Percentiles rank a stretch among this genome's conserved stretches.
Conservation (phyloP, 2,329 filamentous ascomycete genomes). For the Sclerotinia subarctica region DNA sequence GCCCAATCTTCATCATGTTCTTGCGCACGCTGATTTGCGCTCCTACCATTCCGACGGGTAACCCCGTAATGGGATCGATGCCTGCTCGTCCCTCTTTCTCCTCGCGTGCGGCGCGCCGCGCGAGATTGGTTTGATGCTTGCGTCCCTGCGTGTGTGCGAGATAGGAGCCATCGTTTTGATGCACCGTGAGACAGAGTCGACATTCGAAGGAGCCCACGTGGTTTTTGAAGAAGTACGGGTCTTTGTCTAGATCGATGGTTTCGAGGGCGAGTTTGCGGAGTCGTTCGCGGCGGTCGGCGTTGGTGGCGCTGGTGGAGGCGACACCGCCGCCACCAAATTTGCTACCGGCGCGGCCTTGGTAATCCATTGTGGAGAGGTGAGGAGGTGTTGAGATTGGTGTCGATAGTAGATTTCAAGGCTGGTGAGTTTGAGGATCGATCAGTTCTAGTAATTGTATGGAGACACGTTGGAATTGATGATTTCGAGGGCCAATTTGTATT, state of each 20-base stretch:
- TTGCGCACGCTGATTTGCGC: slow-evolving; percentile 60
- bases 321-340: slow-evolving; percentile 98
- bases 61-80: slow-evolving; percentile 63
- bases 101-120: slow-evolving; percentile 90
- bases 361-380: slow-evolving; percentile 54
- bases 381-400: not conserved
- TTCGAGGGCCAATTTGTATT: not conserved
- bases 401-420: not conserved
- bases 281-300: slow-evolving; percentile 94
- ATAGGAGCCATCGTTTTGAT: slow-evolving; percentile 98
- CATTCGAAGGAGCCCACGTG: slow-evolving; percentile 98
- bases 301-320: slow-evolving; percentile 87
- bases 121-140: slow-evolving; percentile 98
- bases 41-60: slow-evolving; percentile 74
- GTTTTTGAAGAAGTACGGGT: slow-evolving; percentile 99
- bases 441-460: not conserved
- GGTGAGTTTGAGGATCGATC: slow-evolving; percentile 3
- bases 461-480: not conserved
- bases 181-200: slow-evolving; percentile 91
- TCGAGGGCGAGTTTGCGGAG: slow-evolving; percentile 97
- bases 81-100: slow-evolving; percentile 76
- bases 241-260: slow-evolving; percentile 98
- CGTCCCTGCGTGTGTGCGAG: slow-evolving; percentile 97
- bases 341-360: slow-evolving; percentile 90
- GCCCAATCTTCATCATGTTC: slow-evolving; percentile 90